Evolutionary conservation across 2,329 filamentous ascomycete species (phyloP).

Genomic region (Trichophyton verrucosum): DNA sequence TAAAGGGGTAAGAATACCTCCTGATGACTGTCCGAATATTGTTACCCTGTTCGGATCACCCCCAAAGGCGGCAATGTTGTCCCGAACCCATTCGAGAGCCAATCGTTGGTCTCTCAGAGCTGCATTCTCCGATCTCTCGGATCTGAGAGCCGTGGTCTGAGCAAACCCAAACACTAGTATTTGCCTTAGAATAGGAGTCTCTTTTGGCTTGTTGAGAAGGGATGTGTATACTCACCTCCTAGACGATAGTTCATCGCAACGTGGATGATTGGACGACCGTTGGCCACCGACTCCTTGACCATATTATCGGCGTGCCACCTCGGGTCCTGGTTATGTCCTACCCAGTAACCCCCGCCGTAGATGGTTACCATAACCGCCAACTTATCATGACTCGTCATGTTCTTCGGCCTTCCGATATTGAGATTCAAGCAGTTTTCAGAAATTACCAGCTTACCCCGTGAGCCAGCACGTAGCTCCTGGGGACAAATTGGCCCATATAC

Average conservation of each 20-base stretch:
- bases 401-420: constrained; percentile 47
- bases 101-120: constrained; percentile 44
- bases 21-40: constrained; percentile 64
- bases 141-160: constrained; percentile 53
- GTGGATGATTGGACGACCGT: constrained; percentile 56
- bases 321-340: constrained; percentile 5
- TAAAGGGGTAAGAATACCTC: constrained; percentile 19
- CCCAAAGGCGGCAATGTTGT: constrained; percentile 44
- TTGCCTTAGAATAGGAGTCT: neutral
- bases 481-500: constrained; percentile 4
- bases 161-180: constrained; percentile 52
- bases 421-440: constrained; percentile 53
- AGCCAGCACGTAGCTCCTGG: neutral
- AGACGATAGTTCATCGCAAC: constrained; percentile 69
- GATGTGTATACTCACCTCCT: constrained; percentile 35
- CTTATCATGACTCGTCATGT: constrained; percentile 40
- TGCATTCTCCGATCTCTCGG: constrained; percentile 56
- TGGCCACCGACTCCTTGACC: constrained; percentile 28
- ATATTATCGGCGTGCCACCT: constrained; percentile 20
- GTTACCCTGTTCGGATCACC: constrained; percentile 55
- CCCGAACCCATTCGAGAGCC: constrained; percentile 47
- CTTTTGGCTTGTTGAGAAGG: neutral
- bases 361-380: constrained; percentile 61
- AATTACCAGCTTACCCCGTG: neutral
- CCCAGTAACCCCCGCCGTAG: constrained; percentile 35